Evolutionary conservation across 495 filamentous ascomycete species (phyloP).

Genomic region (Penicillium argentinense): DNA sequence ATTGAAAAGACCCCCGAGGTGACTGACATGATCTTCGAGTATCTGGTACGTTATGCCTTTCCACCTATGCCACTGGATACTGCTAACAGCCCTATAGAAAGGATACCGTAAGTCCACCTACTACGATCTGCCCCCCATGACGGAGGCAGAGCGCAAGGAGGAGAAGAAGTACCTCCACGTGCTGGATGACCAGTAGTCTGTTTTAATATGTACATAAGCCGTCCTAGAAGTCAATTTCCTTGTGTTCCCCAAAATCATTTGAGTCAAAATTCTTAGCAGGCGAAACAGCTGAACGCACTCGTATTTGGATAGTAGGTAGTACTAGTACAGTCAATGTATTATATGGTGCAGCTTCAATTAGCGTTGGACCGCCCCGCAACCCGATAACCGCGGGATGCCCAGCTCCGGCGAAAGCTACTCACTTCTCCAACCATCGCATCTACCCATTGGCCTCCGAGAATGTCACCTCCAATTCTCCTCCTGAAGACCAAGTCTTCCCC

Average conservation of each 20-base stretch:
- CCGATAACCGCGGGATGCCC: slow-evolving; percentile 3
- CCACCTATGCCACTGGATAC: slow-evolving; percentile 9
- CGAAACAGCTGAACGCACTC: too few relatives aligned
- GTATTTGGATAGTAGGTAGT: too few relatives aligned
- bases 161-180: slow-evolving; percentile 97
- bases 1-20: slow-evolving; percentile 79
- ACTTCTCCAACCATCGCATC: not conserved
- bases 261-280: too few relatives aligned
- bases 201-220: slow-evolving; percentile 48
- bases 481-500: slow-evolving; percentile 85
- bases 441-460: slow-evolving; percentile 3
- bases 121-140: slow-evolving; percentile 92
- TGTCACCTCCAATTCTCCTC: slow-evolving; percentile 57
- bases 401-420: too few relatives aligned
- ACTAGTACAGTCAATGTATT: too few relatives aligned
- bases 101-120: slow-evolving; percentile 76
- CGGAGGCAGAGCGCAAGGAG: slow-evolving; percentile 89
- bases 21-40: slow-evolving; percentile 80
- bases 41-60: slow-evolving; percentile 71
- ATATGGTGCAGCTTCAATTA: too few relatives aligned
- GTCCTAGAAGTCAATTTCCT: slow-evolving; percentile 39
- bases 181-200: slow-evolving; percentile 75
- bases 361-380: too few relatives aligned
- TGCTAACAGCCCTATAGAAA: slow-evolving; percentile 55
- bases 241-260: slow-evolving; percentile 18